A percentile compares a stretch with the other conserved stretches of the same genome.
Evolutionary conservation across 2,329 filamentous ascomycete species (phyloP).

Genomic region (Paracoccidioides brasiliensis): DNA sequence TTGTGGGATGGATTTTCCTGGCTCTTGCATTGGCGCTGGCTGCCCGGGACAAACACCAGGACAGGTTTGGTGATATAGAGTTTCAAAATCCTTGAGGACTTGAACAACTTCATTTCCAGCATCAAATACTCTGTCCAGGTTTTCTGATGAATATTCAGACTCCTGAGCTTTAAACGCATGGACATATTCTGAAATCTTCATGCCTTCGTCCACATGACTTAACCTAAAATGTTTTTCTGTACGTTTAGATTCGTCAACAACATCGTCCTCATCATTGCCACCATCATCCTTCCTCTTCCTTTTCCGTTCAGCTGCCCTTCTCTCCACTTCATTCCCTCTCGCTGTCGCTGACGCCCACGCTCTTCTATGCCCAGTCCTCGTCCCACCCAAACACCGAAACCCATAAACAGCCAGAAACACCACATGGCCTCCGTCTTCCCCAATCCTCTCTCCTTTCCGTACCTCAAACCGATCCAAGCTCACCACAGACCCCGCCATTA

Average conservation of each 20-base stretch:
- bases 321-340: neutral
- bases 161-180: neutral
- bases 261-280: neutral
- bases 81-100: neutral
- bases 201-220: neutral
- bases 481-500: conserved; percentile 13
- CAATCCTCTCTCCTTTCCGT: conserved; percentile 12
- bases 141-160: neutral
- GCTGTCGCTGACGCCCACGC: neutral
- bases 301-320: neutral
- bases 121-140: neutral
- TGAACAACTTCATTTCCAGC: neutral
- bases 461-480: conserved; percentile 14
- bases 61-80: neutral
- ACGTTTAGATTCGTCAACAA: neutral
- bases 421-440: conserved; percentile 9
- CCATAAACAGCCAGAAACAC: conserved; percentile 16
- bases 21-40: neutral
- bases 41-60: neutral
- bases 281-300: neutral
- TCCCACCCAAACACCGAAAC: conserved; percentile 9
- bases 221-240: neutral
- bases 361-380: neutral
- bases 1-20: neutral
- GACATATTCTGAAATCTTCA: neutral